Conservation (phyloP, 805 yeast genomes). For the Monosporozyma servazzii region DNA sequence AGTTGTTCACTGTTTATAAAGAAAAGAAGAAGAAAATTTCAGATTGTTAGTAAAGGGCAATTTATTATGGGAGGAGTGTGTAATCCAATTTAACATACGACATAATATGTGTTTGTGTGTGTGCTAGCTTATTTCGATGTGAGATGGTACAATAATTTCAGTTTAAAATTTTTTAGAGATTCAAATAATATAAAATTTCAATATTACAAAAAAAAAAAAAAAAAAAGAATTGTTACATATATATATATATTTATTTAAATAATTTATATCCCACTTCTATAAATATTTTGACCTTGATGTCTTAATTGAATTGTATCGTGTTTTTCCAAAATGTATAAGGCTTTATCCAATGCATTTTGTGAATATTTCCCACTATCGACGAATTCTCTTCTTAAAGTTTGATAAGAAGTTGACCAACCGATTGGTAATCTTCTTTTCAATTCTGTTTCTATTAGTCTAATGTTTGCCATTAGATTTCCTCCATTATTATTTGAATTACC, state of each 20-base stretch:
- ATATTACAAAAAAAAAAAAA: neutral
- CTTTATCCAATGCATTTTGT: slow-evolving; percentile 70
- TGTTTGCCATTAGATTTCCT: slow-evolving; percentile 55
- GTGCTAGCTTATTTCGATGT: neutral
- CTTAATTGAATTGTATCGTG: slow-evolving; percentile 82
- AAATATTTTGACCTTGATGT: slow-evolving; percentile 75
- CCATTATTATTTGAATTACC: slow-evolving; percentile 43
- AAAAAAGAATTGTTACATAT: neutral
- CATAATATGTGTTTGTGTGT: neutral
- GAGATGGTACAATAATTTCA: neutral
- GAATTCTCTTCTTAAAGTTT: slow-evolving; percentile 74
- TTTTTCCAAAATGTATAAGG: slow-evolving; percentile 71
- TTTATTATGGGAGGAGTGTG: neutral
- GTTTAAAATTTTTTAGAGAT: neutral
- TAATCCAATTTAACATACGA: slow-evolving; percentile 5
- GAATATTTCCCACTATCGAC: slow-evolving; percentile 55
- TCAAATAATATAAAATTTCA: neutral
- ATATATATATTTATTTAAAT: neutral
- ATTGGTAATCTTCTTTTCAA: slow-evolving; percentile 85
- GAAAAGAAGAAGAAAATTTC: neutral
- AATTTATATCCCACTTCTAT: slow-evolving; percentile 56
- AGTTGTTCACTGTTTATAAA: slow-evolving; percentile 46
- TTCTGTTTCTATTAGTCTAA: slow-evolving; percentile 71
- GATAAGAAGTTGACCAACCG: slow-evolving; percentile 91
- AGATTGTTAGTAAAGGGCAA: slow-evolving; percentile 7